These are phyloP conservation scores for Teratosphaeria epicoccoides DNA, from an alignment of 2,329 filamentous ascomycete species.

Conservation along the genomic window DNA sequence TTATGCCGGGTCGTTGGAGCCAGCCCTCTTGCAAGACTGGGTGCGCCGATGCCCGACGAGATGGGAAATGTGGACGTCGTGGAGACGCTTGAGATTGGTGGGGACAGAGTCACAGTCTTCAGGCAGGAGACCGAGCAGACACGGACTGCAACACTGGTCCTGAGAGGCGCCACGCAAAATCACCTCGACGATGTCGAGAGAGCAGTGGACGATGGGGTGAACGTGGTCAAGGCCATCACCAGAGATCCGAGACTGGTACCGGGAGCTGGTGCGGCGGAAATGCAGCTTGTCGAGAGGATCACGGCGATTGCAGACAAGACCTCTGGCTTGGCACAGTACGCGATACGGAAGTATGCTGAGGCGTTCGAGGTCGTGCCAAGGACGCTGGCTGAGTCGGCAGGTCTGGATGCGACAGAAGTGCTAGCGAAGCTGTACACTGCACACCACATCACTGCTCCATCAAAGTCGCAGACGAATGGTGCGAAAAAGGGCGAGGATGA, in stretches of 20 bases:
- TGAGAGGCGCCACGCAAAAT: conserved; percentile 94
- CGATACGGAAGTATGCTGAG: conserved; percentile 94
- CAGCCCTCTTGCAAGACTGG: conserved; percentile 87
- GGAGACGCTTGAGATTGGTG: conserved; percentile 94
- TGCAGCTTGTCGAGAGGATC: conserved; percentile 87
- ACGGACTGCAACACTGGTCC: conserved; percentile 83
- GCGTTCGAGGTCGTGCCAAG: conserved; percentile 95
- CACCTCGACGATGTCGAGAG: conserved; percentile 95
- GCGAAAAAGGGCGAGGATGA: conserved; percentile 25
- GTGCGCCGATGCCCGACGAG: conserved; percentile 99
- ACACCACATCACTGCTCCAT: conserved; percentile 39
- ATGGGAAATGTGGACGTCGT: conserved; percentile 93
- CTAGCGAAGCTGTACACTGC: conserved; percentile 85
- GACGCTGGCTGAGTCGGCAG: conserved; percentile 86
- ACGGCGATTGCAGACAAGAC: conserved; percentile 86
- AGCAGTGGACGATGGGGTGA: conserved; percentile 94
- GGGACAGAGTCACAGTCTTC: conserved; percentile 96
- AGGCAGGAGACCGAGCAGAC: conserved; percentile 89
- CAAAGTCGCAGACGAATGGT: conserved; percentile 7
- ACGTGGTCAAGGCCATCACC: conserved; percentile 96
- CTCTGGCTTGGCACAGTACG: conserved; percentile 84
- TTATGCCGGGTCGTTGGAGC: conserved; percentile 94
- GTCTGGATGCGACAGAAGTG: conserved; percentile 93
- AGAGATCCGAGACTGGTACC: conserved; percentile 84
- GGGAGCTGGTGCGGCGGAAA: conserved; percentile 87